These are phyloP conservation scores for Neopestalotiopsis sp. DNA, from an alignment of 2,329 filamentous ascomycete species.

Conservation along the genomic window DNA sequence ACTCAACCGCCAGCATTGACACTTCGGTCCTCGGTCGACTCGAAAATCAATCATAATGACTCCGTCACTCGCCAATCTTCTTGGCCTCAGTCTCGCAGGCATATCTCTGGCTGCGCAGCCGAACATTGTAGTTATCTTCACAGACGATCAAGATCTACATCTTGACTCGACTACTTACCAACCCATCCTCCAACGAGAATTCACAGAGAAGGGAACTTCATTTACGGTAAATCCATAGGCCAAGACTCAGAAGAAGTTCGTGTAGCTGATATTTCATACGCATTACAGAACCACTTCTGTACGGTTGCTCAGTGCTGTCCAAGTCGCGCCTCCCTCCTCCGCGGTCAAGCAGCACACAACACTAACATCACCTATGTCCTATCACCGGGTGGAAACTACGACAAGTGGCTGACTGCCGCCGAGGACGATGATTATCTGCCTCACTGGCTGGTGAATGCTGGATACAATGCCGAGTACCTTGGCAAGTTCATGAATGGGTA, in stretches of 20 bases:
- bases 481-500: slow-evolving; percentile 19
- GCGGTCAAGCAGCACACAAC: slow-evolving; percentile 32
- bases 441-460: slow-evolving; percentile 23
- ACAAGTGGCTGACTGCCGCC: slow-evolving; percentile 22
- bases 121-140: slow-evolving; percentile 32
- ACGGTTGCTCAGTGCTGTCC: slow-evolving; percentile 35
- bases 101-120: slow-evolving; percentile 6
- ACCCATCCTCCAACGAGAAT: slow-evolving; percentile 24
- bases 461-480: slow-evolving; percentile 23
- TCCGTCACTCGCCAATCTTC: background rate
- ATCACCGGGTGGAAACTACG: slow-evolving; percentile 22
- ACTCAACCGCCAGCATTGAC: background rate
- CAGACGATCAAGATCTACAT: slow-evolving; percentile 33
- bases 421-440: slow-evolving; percentile 24
- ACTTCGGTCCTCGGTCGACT: too few species aligned
- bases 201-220: slow-evolving; percentile 29
- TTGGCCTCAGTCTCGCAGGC: background rate
- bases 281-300: slow-evolving; percentile 31
- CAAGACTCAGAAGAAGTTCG: background rate
- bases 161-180: slow-evolving; percentile 22
- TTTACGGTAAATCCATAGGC: slow-evolving; percentile 17
- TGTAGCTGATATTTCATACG: background rate
- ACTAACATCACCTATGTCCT: slow-evolving; percentile 30
- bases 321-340: slow-evolving; percentile 27
- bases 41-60: background rate